Percentiles rank a stretch among this genome's conserved stretches.
These are phyloP conservation scores for Cladosporium austrohemisphaericum DNA, from an alignment of 2,329 filamentous ascomycete species.

Conservation along the genomic window DNA sequence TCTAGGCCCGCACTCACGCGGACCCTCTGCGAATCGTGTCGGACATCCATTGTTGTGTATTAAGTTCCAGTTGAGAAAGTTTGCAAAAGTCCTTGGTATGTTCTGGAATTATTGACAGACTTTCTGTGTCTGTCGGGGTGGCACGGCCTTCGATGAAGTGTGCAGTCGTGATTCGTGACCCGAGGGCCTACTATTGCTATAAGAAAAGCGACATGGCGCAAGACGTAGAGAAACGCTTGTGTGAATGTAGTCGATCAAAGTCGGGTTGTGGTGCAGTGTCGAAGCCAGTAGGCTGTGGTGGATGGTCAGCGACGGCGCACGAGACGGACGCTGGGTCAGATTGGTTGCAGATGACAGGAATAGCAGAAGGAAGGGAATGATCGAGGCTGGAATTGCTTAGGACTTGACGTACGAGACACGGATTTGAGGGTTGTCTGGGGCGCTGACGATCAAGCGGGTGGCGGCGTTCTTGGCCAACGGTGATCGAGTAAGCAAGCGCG, in stretches of 20 bases:
- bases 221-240: slow-evolving; percentile 1
- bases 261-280: neutral
- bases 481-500: slow-evolving; percentile 11
- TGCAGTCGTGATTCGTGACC: slow-evolving; percentile 16
- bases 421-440: slow-evolving; percentile 6
- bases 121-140: neutral
- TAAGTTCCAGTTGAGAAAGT: neutral
- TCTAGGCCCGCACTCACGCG: slow-evolving; percentile 25
- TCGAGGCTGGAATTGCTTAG: slow-evolving; percentile 2
- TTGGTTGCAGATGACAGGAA: neutral
- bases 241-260: slow-evolving; percentile 3
- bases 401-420: slow-evolving; percentile 15
- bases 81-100: slow-evolving; percentile 3
- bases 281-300: neutral
- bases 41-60: slow-evolving; percentile 20
- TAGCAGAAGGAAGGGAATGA: neutral
- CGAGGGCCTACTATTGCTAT: slow-evolving; percentile 19
- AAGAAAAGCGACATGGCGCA: slow-evolving; percentile 14
- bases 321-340: neutral
- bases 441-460: slow-evolving; percentile 13
- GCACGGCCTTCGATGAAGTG: slow-evolving; percentile 7
- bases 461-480: slow-evolving; percentile 1
- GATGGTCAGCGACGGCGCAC: slow-evolving; percentile 4
- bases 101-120: neutral
- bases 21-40: slow-evolving; percentile 16